A percentile compares a stretch with the other conserved stretches of the same genome.
These are phyloP conservation scores for Rhododendron molle DNA, from an alignment of 148 eudicot genomes.

Conservation along the genomic window DNA sequence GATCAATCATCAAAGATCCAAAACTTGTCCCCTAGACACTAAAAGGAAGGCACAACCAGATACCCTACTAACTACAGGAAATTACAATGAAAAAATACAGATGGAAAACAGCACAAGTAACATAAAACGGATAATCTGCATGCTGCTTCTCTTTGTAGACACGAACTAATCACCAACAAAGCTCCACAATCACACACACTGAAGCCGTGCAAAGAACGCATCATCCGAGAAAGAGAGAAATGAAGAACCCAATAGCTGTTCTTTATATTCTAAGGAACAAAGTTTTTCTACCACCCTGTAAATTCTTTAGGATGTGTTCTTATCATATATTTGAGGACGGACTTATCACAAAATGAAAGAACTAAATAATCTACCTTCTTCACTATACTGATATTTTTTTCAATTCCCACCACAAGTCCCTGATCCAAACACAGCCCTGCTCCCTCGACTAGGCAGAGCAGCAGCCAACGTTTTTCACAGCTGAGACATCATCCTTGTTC, in stretches of 20 bases:
- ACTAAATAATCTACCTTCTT: not conserved
- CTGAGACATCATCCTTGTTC: constrained; percentile 40
- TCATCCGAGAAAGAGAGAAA: not conserved
- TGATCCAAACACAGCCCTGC: not conserved
- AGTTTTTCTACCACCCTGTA: not conserved
- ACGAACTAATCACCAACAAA: not conserved
- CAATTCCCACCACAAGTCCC: not conserved
- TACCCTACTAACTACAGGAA: not conserved
- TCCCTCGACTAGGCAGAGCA: constrained; percentile 28
- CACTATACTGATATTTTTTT: not conserved
- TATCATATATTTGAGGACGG: not conserved
- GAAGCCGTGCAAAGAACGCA: not conserved
- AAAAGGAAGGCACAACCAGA: not conserved
- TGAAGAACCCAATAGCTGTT: not conserved
- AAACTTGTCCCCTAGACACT: not conserved
- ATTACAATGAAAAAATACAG: not conserved
- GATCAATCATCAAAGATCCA: not conserved
- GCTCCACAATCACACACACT: not conserved
- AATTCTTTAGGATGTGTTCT: not conserved
- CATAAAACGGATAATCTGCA: not conserved
- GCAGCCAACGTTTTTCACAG: constrained; percentile 40
- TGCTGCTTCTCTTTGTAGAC: not conserved
- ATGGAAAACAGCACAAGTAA: not conserved
- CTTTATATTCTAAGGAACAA: not conserved
- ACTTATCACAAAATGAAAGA: not conserved